Evolutionary conservation across 2,329 filamentous ascomycete genomes (phyloP).

Genomic region (Colletotrichum chrysophilum): DNA sequence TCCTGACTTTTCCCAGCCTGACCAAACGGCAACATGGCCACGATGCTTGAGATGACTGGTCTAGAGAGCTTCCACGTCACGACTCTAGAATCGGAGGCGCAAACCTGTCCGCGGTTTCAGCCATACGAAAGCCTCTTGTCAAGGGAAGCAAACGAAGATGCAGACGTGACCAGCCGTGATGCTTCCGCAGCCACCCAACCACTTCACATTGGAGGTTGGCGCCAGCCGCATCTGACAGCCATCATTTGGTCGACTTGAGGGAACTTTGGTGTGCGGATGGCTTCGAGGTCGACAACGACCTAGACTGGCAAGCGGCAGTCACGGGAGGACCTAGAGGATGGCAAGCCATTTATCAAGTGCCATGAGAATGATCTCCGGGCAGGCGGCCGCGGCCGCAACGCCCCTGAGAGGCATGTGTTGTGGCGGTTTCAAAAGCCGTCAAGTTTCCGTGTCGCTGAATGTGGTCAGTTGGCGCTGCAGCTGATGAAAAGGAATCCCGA

Average conservation of each 20-base stretch:
- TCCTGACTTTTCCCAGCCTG: background rate
- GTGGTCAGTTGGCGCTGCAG: background rate
- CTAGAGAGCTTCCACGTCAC: background rate
- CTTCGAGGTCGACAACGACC: background rate
- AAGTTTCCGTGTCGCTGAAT: background rate
- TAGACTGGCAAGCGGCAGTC: background rate
- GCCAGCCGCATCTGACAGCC: background rate
- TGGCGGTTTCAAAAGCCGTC: background rate
- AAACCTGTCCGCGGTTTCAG: background rate
- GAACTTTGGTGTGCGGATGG: background rate
- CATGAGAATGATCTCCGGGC: background rate
- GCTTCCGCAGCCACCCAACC: background rate
- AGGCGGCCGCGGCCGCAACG: background rate
- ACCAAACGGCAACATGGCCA: background rate
- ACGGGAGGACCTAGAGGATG: background rate
- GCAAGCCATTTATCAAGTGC: background rate
- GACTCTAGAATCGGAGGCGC: background rate
- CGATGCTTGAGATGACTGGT: background rate
- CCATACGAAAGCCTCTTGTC: background rate
- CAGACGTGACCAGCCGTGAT: background rate
- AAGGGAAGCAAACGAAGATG: background rate
- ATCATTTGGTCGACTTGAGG: background rate
- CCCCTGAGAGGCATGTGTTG: background rate
- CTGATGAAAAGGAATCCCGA: background rate
- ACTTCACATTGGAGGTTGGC: background rate